Conservation (phyloP, 495 filamentous ascomycete genomes). For the Xylaria bambusicola region DNA sequence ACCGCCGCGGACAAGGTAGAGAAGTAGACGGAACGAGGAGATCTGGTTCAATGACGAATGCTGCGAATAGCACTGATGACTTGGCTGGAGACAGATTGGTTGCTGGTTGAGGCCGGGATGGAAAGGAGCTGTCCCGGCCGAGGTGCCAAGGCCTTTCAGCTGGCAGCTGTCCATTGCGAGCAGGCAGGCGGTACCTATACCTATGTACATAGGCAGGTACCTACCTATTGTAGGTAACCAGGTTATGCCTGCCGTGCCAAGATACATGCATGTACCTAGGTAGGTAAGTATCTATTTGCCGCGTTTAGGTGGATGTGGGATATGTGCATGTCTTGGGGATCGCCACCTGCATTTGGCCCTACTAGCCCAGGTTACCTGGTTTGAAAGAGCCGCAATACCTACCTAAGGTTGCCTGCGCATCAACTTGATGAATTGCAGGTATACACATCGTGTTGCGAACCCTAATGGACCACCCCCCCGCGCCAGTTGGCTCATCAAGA, state of each 20-base stretch:
- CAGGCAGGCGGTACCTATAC: too few relatives aligned
- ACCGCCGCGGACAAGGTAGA: not conserved
- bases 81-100: constrained; percentile 8
- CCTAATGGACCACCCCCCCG: not conserved
- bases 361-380: too few relatives aligned
- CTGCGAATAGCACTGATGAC: constrained; percentile 7
- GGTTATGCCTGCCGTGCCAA: too few relatives aligned
- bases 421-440: too few relatives aligned
- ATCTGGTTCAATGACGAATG: not conserved
- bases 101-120: constrained; percentile 4
- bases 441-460: too few relatives aligned
- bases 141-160: not conserved
- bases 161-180: too few relatives aligned
- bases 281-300: not conserved
- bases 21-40: not conserved
- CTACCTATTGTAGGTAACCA: too few relatives aligned
- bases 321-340: not conserved
- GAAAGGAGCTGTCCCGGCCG: constrained; percentile 10
- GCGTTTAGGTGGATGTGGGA: not conserved
- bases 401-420: too few relatives aligned
- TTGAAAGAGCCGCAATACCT: constrained; percentile 14
- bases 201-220: not conserved
- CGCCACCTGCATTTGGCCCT: not conserved
- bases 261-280: too few relatives aligned
- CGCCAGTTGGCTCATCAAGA: not conserved